Percentiles rank a stretch among this genome's conserved stretches.
Conservation (phyloP, 495 filamentous ascomycete species). For the Penicillium lividum region DNA sequence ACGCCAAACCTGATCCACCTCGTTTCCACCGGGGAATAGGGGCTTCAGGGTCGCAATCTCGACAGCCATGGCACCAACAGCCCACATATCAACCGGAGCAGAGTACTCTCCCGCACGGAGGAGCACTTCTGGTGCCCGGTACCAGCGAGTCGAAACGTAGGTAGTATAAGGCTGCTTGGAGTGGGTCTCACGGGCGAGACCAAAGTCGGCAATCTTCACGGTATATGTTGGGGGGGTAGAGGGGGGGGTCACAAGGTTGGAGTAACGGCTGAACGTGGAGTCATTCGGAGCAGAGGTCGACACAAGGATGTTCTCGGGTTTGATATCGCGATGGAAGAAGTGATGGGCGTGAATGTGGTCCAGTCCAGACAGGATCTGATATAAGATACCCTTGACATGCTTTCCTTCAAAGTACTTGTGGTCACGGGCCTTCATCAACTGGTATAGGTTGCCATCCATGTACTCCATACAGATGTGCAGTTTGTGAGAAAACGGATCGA, state of each 20-base stretch:
- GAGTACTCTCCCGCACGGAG: constrained; percentile 96
- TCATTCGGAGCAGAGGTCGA: constrained; percentile 87
- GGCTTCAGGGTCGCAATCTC: constrained; percentile 98
- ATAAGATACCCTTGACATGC: constrained; percentile 96
- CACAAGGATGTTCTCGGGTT: constrained; percentile 98
- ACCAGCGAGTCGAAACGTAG: constrained; percentile 98
- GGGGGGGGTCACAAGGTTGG: constrained; percentile 88
- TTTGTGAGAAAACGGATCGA: constrained; percentile 92
- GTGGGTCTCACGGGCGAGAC: constrained; percentile 94
- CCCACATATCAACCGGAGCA: constrained; percentile 98
- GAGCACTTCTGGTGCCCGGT: constrained; percentile 94
- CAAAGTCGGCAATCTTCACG: constrained; percentile 99
- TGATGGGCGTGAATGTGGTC: constrained; percentile 96
- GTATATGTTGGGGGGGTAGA: constrained; percentile 91
- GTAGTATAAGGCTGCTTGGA: constrained; percentile 97
- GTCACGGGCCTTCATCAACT: constrained; percentile 97
- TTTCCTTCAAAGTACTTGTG: constrained; percentile 87
- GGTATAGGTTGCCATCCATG: constrained; percentile 99
- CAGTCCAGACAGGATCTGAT: constrained; percentile 92
- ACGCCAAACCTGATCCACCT: constrained; percentile 99
- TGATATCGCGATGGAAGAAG: constrained; percentile 99
- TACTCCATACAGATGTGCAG: constrained; percentile 99
- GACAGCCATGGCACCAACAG: constrained; percentile 97
- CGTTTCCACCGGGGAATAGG: constrained; percentile 94
- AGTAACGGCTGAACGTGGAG: constrained; percentile 86